These are phyloP conservation scores for Flaveria brownii DNA, from an alignment of 129 eudicot genomes.

Conservation along the genomic window DNA sequence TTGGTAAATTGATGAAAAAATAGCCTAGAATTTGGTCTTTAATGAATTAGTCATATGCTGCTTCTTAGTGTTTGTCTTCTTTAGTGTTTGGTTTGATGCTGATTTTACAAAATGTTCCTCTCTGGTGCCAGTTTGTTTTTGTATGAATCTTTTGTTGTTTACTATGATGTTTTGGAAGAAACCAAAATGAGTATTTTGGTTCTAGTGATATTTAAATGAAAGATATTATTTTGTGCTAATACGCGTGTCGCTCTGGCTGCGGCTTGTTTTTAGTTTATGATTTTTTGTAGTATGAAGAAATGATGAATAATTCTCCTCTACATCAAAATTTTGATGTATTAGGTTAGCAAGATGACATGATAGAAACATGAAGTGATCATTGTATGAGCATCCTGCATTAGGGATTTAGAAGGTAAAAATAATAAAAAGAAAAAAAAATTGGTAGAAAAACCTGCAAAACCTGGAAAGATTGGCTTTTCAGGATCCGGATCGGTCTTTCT, in stretches of 20 bases:
- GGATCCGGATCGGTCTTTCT: background rate
- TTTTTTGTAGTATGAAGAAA: background rate
- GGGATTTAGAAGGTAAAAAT: slow-evolving; percentile 1
- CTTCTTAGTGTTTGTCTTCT: slow-evolving; percentile 17
- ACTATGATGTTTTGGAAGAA: slow-evolving; percentile 16
- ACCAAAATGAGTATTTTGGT: slow-evolving; percentile 21
- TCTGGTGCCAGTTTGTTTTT: slow-evolving; percentile 19
- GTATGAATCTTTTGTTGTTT: slow-evolving; percentile 14
- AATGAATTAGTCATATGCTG: background rate
- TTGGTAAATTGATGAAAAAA: slow-evolving; percentile 2
- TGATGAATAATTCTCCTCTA: background rate
- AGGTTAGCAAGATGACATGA: background rate
- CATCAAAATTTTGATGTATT: background rate
- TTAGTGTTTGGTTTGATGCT: background rate
- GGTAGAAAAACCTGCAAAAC: background rate
- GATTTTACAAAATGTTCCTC: slow-evolving; percentile 3
- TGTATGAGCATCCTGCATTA: background rate
- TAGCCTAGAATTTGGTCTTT: background rate
- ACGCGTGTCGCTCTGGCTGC: slow-evolving; percentile 15
- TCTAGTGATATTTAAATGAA: slow-evolving; percentile 3
- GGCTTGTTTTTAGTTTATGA: background rate
- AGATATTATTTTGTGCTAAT: background rate
- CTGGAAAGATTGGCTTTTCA: background rate
- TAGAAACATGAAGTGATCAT: background rate
- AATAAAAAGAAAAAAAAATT: background rate